Base-by-base conservation (phyloP, 2,329 filamentous ascomycete species). In the Stachybotrys elegans region DNA sequence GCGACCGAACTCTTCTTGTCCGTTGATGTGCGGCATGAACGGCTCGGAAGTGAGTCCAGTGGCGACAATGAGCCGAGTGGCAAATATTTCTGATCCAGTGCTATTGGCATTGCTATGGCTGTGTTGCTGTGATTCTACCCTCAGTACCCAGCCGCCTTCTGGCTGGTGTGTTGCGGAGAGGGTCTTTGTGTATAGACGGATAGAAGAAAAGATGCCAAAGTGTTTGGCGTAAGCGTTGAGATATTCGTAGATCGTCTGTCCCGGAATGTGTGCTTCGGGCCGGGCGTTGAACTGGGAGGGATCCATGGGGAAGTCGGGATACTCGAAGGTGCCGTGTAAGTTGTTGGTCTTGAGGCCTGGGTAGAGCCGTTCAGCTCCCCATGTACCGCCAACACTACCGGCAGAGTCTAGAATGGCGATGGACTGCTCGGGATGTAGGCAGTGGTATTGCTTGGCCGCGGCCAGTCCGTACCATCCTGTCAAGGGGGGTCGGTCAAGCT, bases 291-390 rank as follows among this genome's bases (percentile, higher is more conserved):
- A 81, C 0, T 62, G 68, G 13, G 71, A 71, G 8, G 65, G 61
- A 46, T 72, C 69, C 79, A 89, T 83, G 14, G 83, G 82, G 47
- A 85, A 86, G 52, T 88, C 86, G 1, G 78, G 78, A 56, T 77
- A 88, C 59, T 90, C 84, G 52, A 82, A 86, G 0, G 78, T 83
- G 5, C 85, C 85, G 7, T 81, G 60, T 56, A 87, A 73, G 54
- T 89, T 89, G 63, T 90, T 90, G 42, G 78, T 81, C 52, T 81
- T 83, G 34, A 90, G 70, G 3, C 78, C 79, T 0, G 81, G 76
- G 58, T 88, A 84, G 1, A 88, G 62, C 1, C 83, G 73, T 23
- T 83, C 67, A 42, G 76, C 68, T 6, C 79, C 76, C 85, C 84
- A 89, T 16, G 80, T 79, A 3, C 86, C 86, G 1, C 86, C 86